Base-by-base conservation (phyloP, 169 alveolate genomes). In the Eimeria brunetti region DNA sequence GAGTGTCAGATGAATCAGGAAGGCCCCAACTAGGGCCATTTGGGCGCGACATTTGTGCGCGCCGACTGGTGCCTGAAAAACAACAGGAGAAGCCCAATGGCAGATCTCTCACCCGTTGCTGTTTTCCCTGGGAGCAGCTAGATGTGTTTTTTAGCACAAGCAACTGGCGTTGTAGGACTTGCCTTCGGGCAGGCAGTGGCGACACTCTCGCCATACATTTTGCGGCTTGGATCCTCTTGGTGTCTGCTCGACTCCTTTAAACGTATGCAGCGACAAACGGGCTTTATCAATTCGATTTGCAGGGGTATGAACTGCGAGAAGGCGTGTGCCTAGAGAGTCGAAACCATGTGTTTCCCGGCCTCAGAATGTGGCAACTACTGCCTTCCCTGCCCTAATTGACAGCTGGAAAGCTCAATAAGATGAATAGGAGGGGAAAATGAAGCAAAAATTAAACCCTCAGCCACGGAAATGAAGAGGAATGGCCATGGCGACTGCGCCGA, bases 161-260 rank as follows among this genome's bases (percentile, higher is more conserved):
- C 51, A 83, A 53, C 75, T 56, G 22, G 7, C 16, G 90, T 38
- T 24, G 73, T 8, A 30, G 30, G 73, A 60, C 92, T 60, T n/a
- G 62, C 92, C 92, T 85, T 85, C 8, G 92, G 80, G 81, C 92
- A n/a, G 30, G 76, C 81, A 5, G 92, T 62, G 38, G 81, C 80
- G 92, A 85, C 92, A 81, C 81, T 60, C 69, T 85, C 92, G 80
- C 92, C 92, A 85, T 85, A 85, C 92, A 85, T 85, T 38, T 30
- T 85, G 60, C 12, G 6, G 27, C 11, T 16, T 36, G 11, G 51
- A 33, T 36, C 5, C 49, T 30, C 80, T 30, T 36, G 51, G 27
- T 51, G 80, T 18, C 51, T 36, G 9, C 80, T 36, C 8, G 46
- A 69, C 11, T 36, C 27, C 80, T 30, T 69, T 11, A 30, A 20